These are phyloP conservation scores for Actinomucor elegans DNA, from an alignment of 371 early-diverging fungal species.

Conservation along the genomic window DNA sequence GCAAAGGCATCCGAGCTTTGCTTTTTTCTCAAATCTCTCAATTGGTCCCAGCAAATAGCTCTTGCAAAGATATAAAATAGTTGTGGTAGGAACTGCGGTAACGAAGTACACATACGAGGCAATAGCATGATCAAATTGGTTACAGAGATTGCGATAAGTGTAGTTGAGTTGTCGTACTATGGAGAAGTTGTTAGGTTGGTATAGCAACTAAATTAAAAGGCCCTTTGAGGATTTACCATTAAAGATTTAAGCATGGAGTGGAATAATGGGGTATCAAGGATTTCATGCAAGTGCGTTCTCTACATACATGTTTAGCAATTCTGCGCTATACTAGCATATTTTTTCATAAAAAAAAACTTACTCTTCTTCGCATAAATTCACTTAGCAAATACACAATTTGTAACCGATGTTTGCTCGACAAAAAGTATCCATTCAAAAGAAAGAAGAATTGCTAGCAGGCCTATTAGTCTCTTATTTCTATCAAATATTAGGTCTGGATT, in stretches of 20 bases:
- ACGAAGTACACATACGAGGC: conserved; percentile 62
- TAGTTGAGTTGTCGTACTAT: conserved; percentile 65
- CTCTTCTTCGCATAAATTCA: conserved; percentile 59
- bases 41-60: conserved; percentile 65
- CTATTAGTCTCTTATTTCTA: too few species aligned
- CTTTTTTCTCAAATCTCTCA: conserved; percentile 46
- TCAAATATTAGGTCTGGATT: too few species aligned
- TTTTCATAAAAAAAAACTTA: conserved; percentile 10
- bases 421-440: conserved; percentile 53
- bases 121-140: conserved; percentile 67
- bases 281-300: conserved; percentile 63
- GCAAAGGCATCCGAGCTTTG: conserved; percentile 23
- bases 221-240: conserved; percentile 51
- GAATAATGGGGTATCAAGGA: conserved; percentile 59
- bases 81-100: conserved; percentile 57
- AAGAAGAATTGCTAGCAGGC: conserved; percentile 58
- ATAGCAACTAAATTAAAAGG: too few species aligned
- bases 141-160: conserved; percentile 59
- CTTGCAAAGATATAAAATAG: conserved; percentile 61
- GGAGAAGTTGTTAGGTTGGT: too few species aligned
- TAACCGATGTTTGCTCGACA: conserved; percentile 53
- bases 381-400: conserved; percentile 58
- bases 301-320: too few species aligned
- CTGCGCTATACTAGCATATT: background rate
- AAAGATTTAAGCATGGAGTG: conserved; percentile 56